Evolutionary conservation across 1,284 basidiomycete genomes (phyloP), one percentile per base, ranked within the genome.

Genomic region (Ceratorhiza oryzae-sativae): DNA sequence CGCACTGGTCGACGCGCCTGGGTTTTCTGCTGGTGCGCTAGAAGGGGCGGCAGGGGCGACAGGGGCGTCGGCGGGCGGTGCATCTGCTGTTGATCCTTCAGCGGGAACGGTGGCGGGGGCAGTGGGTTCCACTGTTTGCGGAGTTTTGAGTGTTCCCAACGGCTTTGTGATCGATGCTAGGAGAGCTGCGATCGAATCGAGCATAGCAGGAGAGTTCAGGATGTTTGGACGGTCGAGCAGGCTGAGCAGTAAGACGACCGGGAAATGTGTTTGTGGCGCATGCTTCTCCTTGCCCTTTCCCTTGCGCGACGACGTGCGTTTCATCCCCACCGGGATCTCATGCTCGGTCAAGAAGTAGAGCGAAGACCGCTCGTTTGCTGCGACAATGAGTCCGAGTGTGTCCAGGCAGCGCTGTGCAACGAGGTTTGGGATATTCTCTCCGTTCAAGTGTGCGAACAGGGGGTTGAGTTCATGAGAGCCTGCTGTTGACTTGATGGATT

Each of bases 271-370:
- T 78, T 93, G 92, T 0, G 91, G 84, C 0, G 84, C 81, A 76
- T 90, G 89, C 79, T 92, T 93, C 79, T 95, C 94, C 81, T 97
- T 97, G 23, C 93, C 94, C 80, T 97, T 97, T 23, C 94, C 94
- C 80, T 97, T 97, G 81, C 90, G 93, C 12, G 86, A 86, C 0
- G 84, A 81, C 6, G 84, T 80, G 76, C 89, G 88, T 75, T 88
- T 88, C 27, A 95, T 84, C 39, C 91, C 90, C 18, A 85, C 85
- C 3, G 92, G 89, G 34, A 95, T 82, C 76, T 98, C 96, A 77
- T 97, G 94, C 80, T 98, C 96, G 0, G 90, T 93, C 72, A 98
- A 84, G 88, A 98, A 98, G 84, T 95, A 98, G 23, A 94, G 81
- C 0, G 94, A 91, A 0, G 93, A 92, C 18, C 87, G 80, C 73